Conservation (phyloP, 2,329 filamentous ascomycete species). For the Colletotrichum musae region DNA sequence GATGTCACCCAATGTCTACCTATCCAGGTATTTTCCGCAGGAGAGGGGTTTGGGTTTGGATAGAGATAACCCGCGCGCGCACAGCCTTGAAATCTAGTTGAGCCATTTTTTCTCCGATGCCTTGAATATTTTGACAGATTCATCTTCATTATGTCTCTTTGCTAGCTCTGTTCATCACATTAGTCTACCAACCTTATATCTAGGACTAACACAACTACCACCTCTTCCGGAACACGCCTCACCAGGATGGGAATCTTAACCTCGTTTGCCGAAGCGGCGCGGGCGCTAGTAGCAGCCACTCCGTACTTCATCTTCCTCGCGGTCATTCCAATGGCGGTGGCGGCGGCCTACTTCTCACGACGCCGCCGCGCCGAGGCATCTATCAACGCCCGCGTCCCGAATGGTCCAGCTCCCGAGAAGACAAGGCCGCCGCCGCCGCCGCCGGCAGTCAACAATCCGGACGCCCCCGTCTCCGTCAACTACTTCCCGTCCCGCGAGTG, state of each 20-base stretch:
- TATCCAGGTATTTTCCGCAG: no score
- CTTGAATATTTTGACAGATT: no score
- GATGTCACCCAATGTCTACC: no score
- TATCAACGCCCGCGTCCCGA: not conserved
- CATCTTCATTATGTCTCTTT: no score
- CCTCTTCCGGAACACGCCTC: no score
- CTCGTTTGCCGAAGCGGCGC: not conserved
- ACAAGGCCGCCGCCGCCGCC: not conserved
- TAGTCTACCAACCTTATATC: no score
- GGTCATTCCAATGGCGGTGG: not conserved
- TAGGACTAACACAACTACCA: no score
- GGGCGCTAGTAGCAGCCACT: not conserved
- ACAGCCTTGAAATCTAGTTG: no score
- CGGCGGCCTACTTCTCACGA: slow-evolving; percentile 1
- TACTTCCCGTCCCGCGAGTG: slow-evolving; percentile 40
- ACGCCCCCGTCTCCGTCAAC: slow-evolving; percentile 40
- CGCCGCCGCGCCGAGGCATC: slow-evolving; percentile 1
- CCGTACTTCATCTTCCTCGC: not conserved
- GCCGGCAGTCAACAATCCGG: slow-evolving; percentile 1
- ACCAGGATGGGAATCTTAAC: slow-evolving; percentile 2
- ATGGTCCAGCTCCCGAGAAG: slow-evolving; percentile 3
- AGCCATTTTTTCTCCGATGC: no score
- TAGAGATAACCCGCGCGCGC: no score
- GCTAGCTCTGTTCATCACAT: no score
- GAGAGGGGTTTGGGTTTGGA: no score